Evolutionary conservation across 768 basidiomycete species (phyloP).

Genomic region (Leccinum aurantiacum): DNA sequence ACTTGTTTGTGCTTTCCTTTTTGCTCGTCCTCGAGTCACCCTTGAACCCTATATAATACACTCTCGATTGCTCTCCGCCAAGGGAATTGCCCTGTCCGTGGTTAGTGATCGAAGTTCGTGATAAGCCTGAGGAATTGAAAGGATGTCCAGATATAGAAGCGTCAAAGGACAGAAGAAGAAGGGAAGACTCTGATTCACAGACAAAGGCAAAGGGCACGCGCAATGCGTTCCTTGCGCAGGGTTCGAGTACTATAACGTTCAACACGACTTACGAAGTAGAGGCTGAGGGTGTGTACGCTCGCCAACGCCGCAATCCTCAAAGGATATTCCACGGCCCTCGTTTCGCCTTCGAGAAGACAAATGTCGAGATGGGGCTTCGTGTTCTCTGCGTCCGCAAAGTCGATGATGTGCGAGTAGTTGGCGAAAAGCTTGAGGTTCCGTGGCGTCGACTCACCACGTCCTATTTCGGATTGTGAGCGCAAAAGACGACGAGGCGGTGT

Average conservation of each 20-base stretch:
- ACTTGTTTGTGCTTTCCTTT: slow-evolving; percentile 59
- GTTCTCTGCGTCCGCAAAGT: slow-evolving; percentile 71
- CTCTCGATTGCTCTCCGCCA: slow-evolving; percentile 60
- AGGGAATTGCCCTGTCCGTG: slow-evolving; percentile 57
- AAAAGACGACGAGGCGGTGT: slow-evolving; percentile 6
- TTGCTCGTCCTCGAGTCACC: slow-evolving; percentile 59
- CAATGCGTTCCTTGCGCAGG: background rate
- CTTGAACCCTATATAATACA: slow-evolving; percentile 85
- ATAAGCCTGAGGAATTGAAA: slow-evolving; percentile 14
- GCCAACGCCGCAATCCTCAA: slow-evolving; percentile 73
- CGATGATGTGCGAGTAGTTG: slow-evolving; percentile 72
- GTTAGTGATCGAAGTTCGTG: slow-evolving; percentile 6
- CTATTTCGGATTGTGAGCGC: slow-evolving; percentile 36
- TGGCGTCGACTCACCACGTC: slow-evolving; percentile 76
- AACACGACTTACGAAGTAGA: slow-evolving; percentile 70
- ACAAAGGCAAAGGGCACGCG: slow-evolving; percentile 19
- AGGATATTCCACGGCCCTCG: slow-evolving; percentile 72
- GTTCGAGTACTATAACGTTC: slow-evolving; percentile 1
- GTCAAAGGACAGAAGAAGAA: slow-evolving; percentile 17
- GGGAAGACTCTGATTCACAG: background rate
- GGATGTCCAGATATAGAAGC: slow-evolving; percentile 20
- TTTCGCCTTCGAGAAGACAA: slow-evolving; percentile 67
- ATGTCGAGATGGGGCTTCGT: slow-evolving; percentile 72
- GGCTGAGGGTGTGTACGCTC: slow-evolving; percentile 67
- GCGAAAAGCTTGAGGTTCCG: slow-evolving; percentile 74